These are phyloP conservation scores for Stachybotrys echinatus DNA, from an alignment of 2,329 filamentous ascomycete species.

Conservation along the genomic window DNA sequence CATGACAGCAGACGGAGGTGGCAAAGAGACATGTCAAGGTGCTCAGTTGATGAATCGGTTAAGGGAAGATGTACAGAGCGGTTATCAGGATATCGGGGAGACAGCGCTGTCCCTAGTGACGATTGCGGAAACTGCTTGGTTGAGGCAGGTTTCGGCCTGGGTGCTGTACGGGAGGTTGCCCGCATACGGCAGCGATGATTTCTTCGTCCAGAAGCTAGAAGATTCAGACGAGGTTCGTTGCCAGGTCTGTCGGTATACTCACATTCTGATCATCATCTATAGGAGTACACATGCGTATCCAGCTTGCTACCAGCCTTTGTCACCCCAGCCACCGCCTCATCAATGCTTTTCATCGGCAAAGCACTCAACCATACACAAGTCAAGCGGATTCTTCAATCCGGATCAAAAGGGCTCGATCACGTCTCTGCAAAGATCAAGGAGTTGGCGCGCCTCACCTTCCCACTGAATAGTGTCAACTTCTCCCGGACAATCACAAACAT, in stretches of 20 bases:
- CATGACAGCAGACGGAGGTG: constrained; percentile 46
- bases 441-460: constrained; percentile 64
- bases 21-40: constrained; percentile 49
- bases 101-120: constrained; percentile 68
- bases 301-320: constrained; percentile 76
- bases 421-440: constrained; percentile 64
- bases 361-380: constrained; percentile 79
- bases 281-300: constrained; percentile 55
- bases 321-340: constrained; percentile 64
- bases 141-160: constrained; percentile 87
- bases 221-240: constrained; percentile 33
- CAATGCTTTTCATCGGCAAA: constrained; percentile 85
- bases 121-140: constrained; percentile 83
- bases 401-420: constrained; percentile 49
- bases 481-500: constrained; percentile 70
- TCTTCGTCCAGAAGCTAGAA: constrained; percentile 64
- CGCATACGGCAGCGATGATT: constrained; percentile 72
- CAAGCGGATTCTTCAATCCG: constrained; percentile 38
- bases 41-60: constrained; percentile 73
- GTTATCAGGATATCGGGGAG: constrained; percentile 79
- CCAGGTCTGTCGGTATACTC: neutral
- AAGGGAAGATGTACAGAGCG: constrained; percentile 73
- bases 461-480: constrained; percentile 67
- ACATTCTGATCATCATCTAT: constrained; percentile 2
- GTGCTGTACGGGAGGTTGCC: constrained; percentile 83